Conservation (phyloP, 2,329 filamentous ascomycete species). For the Beauveria medogensis region DNA sequence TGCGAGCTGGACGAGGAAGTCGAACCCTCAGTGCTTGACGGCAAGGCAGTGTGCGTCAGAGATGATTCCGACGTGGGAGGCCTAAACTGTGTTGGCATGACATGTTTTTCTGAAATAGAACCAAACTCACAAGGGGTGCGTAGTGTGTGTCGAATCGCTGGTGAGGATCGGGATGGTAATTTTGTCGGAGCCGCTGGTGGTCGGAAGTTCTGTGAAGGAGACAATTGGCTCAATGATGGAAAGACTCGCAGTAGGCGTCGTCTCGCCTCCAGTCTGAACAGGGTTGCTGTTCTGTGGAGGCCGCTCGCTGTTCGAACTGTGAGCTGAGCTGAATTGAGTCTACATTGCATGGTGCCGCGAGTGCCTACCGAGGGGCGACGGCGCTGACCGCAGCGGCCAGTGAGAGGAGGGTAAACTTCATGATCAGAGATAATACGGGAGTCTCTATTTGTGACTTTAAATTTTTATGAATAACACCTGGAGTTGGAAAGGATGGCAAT, state of each 20-base stretch:
- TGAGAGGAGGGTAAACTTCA: conserved; percentile 6
- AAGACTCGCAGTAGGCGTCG: background rate
- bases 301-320: background rate
- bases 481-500: background rate
- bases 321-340: background rate
- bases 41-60: background rate
- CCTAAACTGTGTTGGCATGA: background rate
- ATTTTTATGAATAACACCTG: too few relatives aligned
- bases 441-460: background rate
- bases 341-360: background rate
- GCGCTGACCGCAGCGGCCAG: conserved; percentile 4
- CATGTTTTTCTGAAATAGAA: background rate
- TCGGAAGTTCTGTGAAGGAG: background rate
- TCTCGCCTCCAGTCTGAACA: background rate
- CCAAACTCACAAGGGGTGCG: background rate
- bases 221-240: conserved; percentile 3
- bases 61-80: background rate
- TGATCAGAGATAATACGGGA: background rate
- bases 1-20: background rate
- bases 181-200: background rate
- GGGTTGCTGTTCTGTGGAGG: background rate
- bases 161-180: background rate
- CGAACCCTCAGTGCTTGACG: background rate
- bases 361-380: conserved; percentile 3
- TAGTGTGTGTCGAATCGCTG: background rate